These are phyloP conservation scores for Groenewaldozyma tartarivorans DNA, from an alignment of 805 yeast genomes.

Conservation along the genomic window DNA sequence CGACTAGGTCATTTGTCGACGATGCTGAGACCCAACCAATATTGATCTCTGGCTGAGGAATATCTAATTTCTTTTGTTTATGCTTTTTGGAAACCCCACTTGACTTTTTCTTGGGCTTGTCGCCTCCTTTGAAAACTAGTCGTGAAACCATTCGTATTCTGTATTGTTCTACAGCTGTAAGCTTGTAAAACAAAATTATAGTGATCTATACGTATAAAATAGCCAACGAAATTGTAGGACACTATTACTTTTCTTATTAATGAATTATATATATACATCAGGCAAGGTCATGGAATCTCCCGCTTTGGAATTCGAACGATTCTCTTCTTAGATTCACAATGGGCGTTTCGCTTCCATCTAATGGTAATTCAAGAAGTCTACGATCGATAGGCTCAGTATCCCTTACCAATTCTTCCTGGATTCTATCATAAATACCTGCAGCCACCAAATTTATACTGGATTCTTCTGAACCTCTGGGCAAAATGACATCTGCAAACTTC, in stretches of 20 bases:
- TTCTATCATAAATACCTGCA: conserved; percentile 43
- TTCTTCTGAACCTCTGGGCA: conserved; percentile 60
- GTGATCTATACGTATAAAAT: too few species aligned
- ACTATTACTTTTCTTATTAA: not conserved
- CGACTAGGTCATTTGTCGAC: conserved; percentile 22
- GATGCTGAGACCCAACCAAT: conserved; percentile 26
- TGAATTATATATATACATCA: conserved; percentile 1
- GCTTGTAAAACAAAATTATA: not conserved
- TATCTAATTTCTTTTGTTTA: not conserved
- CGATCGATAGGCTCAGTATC: conserved; percentile 1
- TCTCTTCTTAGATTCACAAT: conserved; percentile 9
- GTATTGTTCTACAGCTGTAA: not conserved
- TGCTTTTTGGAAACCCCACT: not conserved
- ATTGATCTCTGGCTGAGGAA: not conserved
- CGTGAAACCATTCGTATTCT: conserved; percentile 28
- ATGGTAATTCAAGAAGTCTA: not conserved
- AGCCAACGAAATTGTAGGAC: not conserved
- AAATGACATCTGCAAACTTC: conserved; percentile 61
- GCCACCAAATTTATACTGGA: conserved; percentile 50
- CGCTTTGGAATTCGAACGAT: conserved; percentile 12
- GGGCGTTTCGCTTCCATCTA: not conserved
- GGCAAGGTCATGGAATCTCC: conserved; percentile 11
- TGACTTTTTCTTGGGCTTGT: conserved; percentile 1
- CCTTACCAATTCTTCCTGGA: conserved; percentile 13
- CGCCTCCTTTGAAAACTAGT: conserved; percentile 31